Evolutionary conservation across 768 basidiomycete species (phyloP).

Genomic region (Panus rudis): DNA sequence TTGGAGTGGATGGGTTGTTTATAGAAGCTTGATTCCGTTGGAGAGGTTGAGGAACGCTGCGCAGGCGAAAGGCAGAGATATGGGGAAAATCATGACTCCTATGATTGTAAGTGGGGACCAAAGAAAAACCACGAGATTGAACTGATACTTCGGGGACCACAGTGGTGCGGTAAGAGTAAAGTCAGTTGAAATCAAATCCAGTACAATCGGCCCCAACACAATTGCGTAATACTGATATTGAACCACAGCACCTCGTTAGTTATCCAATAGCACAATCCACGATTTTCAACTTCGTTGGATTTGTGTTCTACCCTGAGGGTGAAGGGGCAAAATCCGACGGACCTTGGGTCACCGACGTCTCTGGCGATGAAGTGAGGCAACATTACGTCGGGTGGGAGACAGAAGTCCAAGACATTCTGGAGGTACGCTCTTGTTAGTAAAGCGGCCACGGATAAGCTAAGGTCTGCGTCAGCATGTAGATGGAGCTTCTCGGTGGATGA

Average conservation of each 20-base stretch:
- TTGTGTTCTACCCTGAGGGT: slow-evolving; percentile 46
- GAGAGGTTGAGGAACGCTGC: slow-evolving; percentile 22
- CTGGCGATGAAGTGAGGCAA: slow-evolving; percentile 37
- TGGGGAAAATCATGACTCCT: slow-evolving; percentile 16
- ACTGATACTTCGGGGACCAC: not conserved
- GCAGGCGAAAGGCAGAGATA: slow-evolving; percentile 16
- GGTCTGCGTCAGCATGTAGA: slow-evolving; percentile 16
- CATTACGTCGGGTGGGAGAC: slow-evolving; percentile 51
- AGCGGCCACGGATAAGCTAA: not conserved
- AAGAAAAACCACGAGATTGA: not conserved
- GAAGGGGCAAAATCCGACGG: slow-evolving; percentile 35
- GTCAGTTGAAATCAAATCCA: slow-evolving; percentile 15
- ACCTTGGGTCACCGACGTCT: slow-evolving; percentile 41
- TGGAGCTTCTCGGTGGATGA: slow-evolving; percentile 25
- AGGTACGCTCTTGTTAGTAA: slow-evolving; percentile 8
- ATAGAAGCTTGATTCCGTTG: slow-evolving; percentile 51
- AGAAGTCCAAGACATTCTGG: slow-evolving; percentile 48
- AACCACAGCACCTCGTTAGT: slow-evolving; percentile 42
- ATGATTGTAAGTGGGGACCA: slow-evolving; percentile 33
- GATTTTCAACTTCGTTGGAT: slow-evolving; percentile 57
- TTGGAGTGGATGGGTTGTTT: slow-evolving; percentile 55
- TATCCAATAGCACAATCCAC: slow-evolving; percentile 52
- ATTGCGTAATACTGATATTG: not conserved
- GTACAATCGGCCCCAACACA: not conserved
- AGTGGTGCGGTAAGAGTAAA: slow-evolving; percentile 46